Base-by-base conservation (phyloP, 352 stramenopile genomes). In the Globisporangium irregulare region DNA sequence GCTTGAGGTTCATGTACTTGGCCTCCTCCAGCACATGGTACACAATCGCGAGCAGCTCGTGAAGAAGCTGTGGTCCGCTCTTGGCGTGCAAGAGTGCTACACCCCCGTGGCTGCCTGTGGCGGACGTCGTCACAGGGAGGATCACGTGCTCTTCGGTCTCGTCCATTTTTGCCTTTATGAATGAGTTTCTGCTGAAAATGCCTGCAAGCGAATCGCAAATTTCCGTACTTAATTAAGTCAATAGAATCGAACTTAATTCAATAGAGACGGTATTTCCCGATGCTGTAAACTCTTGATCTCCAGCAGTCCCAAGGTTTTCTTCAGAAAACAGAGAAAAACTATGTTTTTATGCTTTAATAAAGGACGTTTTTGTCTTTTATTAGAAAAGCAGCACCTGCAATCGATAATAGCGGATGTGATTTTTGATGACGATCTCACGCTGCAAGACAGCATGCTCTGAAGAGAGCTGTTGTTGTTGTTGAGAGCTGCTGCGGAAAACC, bases 1-100 rank as follows among this genome's bases (percentile, higher is more conserved):
- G 84, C 73, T 91, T 93, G 24, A 93, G 76, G 69, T 95, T 95
- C 73, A 93, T 87, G 72, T 93, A 74, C 72, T 91, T 91, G 66
- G 79, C 84, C 73, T 95, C 87, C 65, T 91, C 82, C 24, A 93
- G 83, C 61, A 93, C 83, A 50, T 92, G 86, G 64, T 86, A 91
- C 24, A 81, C 80, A 66, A 93, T 86, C 34, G 85, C 81, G 14
- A 93, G 74, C 55, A 93, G 78, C 41, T 91, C 78, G 34, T 88
- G 79, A 24, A 93, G 74, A 59, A 87, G 70, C 64, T 92, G 83
- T 62, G 75, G 64, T 2, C 81, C 80, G 69, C 78, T 80, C 73
- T 86, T 86, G 25, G 64, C 55, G 41, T 69, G 55, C 38, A 55
- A 67, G 24, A 67, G 62, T 36, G 36, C 2, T 24, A 54, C 51